A percentile compares a stretch with the other conserved stretches of the same genome.
Evolutionary conservation across 495 filamentous ascomycete genomes (phyloP).

Genomic region (Bacidia rubella): DNA sequence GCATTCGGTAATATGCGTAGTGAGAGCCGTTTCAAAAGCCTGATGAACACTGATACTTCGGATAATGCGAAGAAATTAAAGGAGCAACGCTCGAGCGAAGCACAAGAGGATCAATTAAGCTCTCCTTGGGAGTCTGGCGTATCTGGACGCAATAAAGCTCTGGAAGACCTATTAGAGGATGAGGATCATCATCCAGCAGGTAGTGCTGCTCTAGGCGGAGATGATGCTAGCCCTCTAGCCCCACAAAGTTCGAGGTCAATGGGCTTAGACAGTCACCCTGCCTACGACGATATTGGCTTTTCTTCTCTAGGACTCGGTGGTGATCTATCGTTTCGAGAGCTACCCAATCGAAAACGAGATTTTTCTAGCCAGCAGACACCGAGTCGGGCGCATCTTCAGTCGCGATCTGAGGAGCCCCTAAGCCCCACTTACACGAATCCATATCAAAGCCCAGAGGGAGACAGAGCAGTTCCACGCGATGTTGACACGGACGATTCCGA

Average conservation of each 20-base stretch:
- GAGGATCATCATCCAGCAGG: slow-evolving; percentile 44
- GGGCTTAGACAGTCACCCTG: slow-evolving; percentile 44
- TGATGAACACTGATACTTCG: slow-evolving; percentile 63
- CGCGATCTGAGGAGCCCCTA: slow-evolving; percentile 43
- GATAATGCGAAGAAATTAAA: slow-evolving; percentile 47
- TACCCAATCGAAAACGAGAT: slow-evolving; percentile 41
- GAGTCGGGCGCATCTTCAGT: slow-evolving; percentile 37
- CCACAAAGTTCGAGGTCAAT: slow-evolving; percentile 33
- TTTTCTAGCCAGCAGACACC: slow-evolving; percentile 44
- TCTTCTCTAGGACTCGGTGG: slow-evolving; percentile 67
- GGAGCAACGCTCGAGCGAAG: slow-evolving; percentile 47
- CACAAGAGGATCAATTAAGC: slow-evolving; percentile 30
- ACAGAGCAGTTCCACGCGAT: slow-evolving; percentile 57
- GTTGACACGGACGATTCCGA: slow-evolving; percentile 46
- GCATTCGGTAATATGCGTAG: slow-evolving; percentile 54
- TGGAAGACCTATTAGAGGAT: slow-evolving; percentile 70
- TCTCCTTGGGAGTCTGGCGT: slow-evolving; percentile 41
- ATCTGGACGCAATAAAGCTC: slow-evolving; percentile 45
- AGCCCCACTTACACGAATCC: slow-evolving; percentile 96
- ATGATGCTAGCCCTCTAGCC: slow-evolving; percentile 54
- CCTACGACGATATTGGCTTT: slow-evolving; percentile 36
- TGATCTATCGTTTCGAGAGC: slow-evolving; percentile 50
- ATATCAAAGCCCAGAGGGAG: slow-evolving; percentile 88
- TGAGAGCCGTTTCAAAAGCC: slow-evolving; percentile 70
- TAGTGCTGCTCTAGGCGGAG: slow-evolving; percentile 69